Evolutionary conservation across 176 grass and related monocot species (phyloP), one percentile per base, ranked within the genome.

Genomic region (Eremochloa ophiuroides): DNA sequence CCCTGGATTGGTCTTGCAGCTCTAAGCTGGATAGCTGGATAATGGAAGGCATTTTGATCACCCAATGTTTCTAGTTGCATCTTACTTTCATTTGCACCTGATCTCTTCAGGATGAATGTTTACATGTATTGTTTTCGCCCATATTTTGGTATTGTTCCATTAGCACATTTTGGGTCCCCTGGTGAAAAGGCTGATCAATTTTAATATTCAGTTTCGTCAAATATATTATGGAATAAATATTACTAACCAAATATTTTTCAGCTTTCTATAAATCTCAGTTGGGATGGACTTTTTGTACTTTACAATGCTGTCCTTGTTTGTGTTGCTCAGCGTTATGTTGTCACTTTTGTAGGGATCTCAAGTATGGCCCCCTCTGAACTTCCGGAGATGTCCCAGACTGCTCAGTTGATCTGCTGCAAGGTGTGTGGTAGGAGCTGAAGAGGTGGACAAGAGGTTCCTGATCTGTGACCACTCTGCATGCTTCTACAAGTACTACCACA

Each of bases 401-500:
- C 84, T 65, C 61, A 65, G 10, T 58, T 15, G 23, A 26, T 31
- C 22, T 68, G 83, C 30, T 97, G 92, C 69, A 97, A 94, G 59
- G 42, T 97, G 42, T 97, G 92, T 48, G 75, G 83, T n/a, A 61
- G 59, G 53, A 17, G 73, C 73, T 31, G 95, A 94, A 73, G 81
- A 94, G 34, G 51, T 82, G 18, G 61, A 80, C 60, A 90, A 79
- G 79, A 87, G 82, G 73, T 97, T 94, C 82, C 50, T 97, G 74
- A 64, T 94, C 28, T 97, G 95, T 50, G 77, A 77, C 30, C 92
- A 94, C 60, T 48, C 66, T 16, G 79, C 74, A 27, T 98, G 95
- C 65, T 82, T 77, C 38, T 98, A 91, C 53, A 98, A 91, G 79
- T 98, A 94, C 67, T 95, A 91, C 72, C 95, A 98, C 79, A 86